phyloP scores from a whole-genome alignment of 2,329 filamentous ascomycete species.

The Diaporthe citriasiana region DNA sequence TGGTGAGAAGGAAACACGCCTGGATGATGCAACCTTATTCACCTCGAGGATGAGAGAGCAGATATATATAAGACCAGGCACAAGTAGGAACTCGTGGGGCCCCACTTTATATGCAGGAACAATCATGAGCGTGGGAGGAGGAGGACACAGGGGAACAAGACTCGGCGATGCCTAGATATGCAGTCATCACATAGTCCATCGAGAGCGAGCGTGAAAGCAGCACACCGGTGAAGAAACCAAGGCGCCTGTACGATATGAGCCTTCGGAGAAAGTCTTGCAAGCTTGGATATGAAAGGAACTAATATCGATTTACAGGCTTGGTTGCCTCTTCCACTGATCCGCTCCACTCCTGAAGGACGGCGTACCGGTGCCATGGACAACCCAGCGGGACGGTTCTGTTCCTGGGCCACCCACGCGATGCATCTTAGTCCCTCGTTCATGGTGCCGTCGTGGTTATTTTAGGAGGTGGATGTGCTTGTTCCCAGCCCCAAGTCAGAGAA shows the following conservation, averaged over 20 bases:
- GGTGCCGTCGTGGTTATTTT: constrained; percentile 17
- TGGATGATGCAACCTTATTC: neutral
- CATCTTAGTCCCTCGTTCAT: neutral
- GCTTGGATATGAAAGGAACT: constrained; percentile 6
- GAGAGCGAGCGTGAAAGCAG: neutral
- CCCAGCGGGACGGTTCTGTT: constrained; percentile 18
- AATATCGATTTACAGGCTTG: neutral
- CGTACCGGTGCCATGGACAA: neutral
- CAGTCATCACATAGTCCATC: constrained; percentile 24
- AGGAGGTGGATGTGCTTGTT: neutral
- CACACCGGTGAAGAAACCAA: neutral
- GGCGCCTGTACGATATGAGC: neutral
- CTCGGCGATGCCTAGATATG: constrained; percentile 5
- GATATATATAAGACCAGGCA: neutral
- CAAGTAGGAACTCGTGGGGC: neutral
- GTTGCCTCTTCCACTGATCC: neutral
- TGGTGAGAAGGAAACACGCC: neutral
- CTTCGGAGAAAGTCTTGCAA: neutral
- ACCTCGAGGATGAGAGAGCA: neutral
- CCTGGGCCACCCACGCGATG: constrained; percentile 9
- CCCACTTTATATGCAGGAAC: constrained; percentile 16
- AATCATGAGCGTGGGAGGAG: neutral
- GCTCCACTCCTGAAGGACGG: no score
- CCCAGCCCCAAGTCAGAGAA: neutral
- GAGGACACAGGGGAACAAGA: neutral